A percentile compares a stretch with the other conserved stretches of the same genome.
These are phyloP conservation scores for Lepidium africanum DNA, from an alignment of 345 rosid genomes.

Conservation along the genomic window DNA sequence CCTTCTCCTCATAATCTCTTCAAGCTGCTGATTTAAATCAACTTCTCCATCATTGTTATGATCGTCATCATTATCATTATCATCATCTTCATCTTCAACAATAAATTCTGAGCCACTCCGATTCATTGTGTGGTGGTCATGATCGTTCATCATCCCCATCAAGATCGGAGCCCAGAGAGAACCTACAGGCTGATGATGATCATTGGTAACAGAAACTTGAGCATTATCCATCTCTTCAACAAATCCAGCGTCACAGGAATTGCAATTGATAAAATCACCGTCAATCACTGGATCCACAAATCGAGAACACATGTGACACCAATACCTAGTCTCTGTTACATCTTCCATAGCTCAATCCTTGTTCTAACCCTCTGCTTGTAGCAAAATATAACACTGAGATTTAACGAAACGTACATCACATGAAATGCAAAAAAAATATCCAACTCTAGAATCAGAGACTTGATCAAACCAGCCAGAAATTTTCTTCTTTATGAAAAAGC, in stretches of 20 bases:
- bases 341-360: conserved; percentile 22
- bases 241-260: conserved; percentile 47
- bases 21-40: conserved; percentile 47
- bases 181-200: conserved; percentile 1
- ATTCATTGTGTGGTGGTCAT: conserved; percentile 34
- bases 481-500: neutral
- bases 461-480: neutral
- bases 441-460: neutral
- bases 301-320: conserved; percentile 47
- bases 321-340: conserved; percentile 14
- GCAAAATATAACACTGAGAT: neutral
- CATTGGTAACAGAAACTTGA: conserved; percentile 28
- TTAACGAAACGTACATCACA: neutral
- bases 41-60: conserved; percentile 35
- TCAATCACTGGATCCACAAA: conserved; percentile 40
- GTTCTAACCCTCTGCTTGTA: neutral
- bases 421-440: neutral
- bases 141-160: conserved; percentile 64
- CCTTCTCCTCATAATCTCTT: conserved; percentile 47
- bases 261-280: conserved; percentile 39
- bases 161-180: conserved; percentile 73
- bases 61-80: conserved; percentile 31
- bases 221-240: conserved; percentile 39
- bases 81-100: conserved; percentile 19
- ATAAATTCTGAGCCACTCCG: conserved; percentile 18